These are phyloP conservation scores for Paradendryphiella salina DNA, from an alignment of 2,329 filamentous ascomycete species.

Conservation along the genomic window DNA sequence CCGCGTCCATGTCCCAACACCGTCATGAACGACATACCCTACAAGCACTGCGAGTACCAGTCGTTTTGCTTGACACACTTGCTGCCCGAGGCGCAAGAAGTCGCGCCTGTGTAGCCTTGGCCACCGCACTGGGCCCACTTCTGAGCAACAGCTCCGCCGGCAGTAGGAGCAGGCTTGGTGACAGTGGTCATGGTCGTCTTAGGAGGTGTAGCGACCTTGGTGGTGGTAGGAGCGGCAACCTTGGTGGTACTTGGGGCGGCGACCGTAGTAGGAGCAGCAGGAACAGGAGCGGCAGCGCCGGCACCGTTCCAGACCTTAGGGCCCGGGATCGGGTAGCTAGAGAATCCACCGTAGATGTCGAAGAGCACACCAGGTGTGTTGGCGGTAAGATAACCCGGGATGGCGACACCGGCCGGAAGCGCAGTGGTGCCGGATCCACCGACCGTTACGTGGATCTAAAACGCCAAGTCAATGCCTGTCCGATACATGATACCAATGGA, in stretches of 20 bases:
- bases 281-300: constrained; percentile 13
- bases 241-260: constrained; percentile 8
- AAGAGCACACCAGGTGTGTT: constrained; percentile 49
- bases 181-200: constrained; percentile 32
- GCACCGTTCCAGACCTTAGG: constrained; percentile 43
- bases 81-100: constrained; percentile 46
- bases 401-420: constrained; percentile 51
- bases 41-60: constrained; percentile 54
- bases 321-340: constrained; percentile 45
- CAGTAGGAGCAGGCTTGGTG: constrained; percentile 22
- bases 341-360: constrained; percentile 46
- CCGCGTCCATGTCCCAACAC: background rate
- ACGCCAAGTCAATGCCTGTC: background rate
- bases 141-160: constrained; percentile 25
- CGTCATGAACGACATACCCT: constrained; percentile 3
- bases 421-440: constrained; percentile 36
- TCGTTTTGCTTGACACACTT: constrained; percentile 49
- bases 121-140: constrained; percentile 54
- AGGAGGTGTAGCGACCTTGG: constrained; percentile 7
- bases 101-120: constrained; percentile 48
- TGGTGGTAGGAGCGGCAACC: constrained; percentile 8
- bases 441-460: constrained; percentile 46
- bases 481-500: background rate
- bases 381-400: constrained; percentile 50
- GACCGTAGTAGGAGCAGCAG: constrained; percentile 11